These are phyloP conservation scores for Penicillium expansum DNA, from an alignment of 2,329 filamentous ascomycete species.

Conservation along the genomic window DNA sequence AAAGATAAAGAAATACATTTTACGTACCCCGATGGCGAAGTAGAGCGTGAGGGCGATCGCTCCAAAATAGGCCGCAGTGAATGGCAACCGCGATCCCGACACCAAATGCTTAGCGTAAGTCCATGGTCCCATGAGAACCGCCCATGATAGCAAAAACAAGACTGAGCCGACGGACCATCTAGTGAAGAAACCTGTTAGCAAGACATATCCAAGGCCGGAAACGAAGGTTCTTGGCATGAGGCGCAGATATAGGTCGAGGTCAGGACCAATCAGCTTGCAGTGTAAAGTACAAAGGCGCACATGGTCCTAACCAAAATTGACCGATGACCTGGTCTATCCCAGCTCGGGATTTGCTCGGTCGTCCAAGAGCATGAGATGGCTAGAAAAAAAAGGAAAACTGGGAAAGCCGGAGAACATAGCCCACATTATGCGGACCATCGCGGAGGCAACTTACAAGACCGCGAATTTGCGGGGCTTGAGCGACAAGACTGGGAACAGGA, in stretches of 20 bases:
- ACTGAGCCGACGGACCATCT: slow-evolving; percentile 94
- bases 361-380: background rate
- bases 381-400: slow-evolving; percentile 14
- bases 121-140: slow-evolving; percentile 87
- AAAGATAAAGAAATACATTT: slow-evolving; percentile 13
- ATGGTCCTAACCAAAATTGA: slow-evolving; percentile 20
- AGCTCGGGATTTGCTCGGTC: slow-evolving; percentile 16
- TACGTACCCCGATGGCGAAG: slow-evolving; percentile 85
- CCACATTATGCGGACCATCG: slow-evolving; percentile 8
- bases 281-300: slow-evolving; percentile 14
- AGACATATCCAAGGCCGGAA: slow-evolving; percentile 4
- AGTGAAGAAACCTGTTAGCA: slow-evolving; percentile 31
- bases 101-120: slow-evolving; percentile 80
- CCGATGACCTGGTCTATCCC: slow-evolving; percentile 26
- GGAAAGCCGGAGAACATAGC: background rate
- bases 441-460: slow-evolving; percentile 72
- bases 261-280: slow-evolving; percentile 14
- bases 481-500: slow-evolving; percentile 78
- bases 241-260: slow-evolving; percentile 18
- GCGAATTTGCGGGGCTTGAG: slow-evolving; percentile 89
- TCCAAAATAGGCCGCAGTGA: slow-evolving; percentile 92
- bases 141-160: slow-evolving; percentile 89
- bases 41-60: slow-evolving; percentile 87
- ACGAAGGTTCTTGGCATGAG: slow-evolving; percentile 19
- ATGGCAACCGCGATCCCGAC: slow-evolving; percentile 80